Evolutionary conservation across 2,329 filamentous ascomycete genomes (phyloP).

Genomic region (Hansfordia pulvinata): DNA sequence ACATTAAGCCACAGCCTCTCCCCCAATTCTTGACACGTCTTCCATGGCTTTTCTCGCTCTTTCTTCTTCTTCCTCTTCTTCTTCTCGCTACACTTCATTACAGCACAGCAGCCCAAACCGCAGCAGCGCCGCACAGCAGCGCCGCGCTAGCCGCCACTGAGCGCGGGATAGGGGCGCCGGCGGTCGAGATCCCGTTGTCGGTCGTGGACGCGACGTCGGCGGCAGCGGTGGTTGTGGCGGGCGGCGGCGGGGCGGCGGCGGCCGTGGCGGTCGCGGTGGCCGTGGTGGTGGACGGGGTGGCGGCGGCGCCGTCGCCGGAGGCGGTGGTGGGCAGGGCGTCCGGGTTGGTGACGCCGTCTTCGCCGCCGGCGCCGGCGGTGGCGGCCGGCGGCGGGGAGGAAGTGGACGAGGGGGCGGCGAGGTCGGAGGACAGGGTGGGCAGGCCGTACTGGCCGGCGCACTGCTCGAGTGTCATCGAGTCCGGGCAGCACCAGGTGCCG

Average conservation of each 20-base stretch:
- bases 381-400: slow-evolving; percentile 8
- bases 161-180: slow-evolving; percentile 1
- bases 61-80: too few species aligned
- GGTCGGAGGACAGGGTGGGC: slow-evolving; percentile 29
- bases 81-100: too few species aligned
- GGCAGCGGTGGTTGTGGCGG: slow-evolving; percentile 2
- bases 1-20: too few species aligned
- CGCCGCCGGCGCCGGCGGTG: neutral
- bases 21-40: too few species aligned
- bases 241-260: slow-evolving; percentile 1
- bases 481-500: slow-evolving; percentile 47
- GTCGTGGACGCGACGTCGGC: too few species aligned
- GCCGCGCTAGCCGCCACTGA: too few species aligned
- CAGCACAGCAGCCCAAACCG: too few species aligned
- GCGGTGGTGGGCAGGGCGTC: too few species aligned
- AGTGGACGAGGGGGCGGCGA: slow-evolving; percentile 19
- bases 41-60: too few species aligned
- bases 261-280: slow-evolving; percentile 1
- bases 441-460: slow-evolving; percentile 38
- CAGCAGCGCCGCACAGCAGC: too few species aligned
- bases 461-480: slow-evolving; percentile 34
- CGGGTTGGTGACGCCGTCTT: neutral
- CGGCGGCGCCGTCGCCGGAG: slow-evolving; percentile 1
- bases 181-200: slow-evolving; percentile 1
- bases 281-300: slow-evolving; percentile 3